phyloP scores from a whole-genome alignment of 2,329 filamentous ascomycete genomes.

The Microcyclosporella mali region DNA sequence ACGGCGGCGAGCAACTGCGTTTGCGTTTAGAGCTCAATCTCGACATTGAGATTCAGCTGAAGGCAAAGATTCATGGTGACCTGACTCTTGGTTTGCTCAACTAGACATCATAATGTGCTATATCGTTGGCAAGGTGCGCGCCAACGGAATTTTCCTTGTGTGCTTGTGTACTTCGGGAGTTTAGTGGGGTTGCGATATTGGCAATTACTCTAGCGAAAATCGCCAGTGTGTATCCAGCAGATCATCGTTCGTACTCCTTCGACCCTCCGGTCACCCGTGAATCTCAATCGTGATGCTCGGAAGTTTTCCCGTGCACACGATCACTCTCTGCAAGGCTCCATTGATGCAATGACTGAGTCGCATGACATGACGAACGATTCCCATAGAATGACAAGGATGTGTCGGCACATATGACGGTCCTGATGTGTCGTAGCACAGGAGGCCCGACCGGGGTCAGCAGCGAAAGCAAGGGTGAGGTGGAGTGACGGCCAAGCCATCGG shows the following conservation, averaged over 20 bases:
- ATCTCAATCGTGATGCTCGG: background rate
- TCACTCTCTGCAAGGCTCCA: background rate
- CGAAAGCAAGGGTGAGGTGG: too few species aligned
- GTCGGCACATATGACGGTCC: too few species aligned
- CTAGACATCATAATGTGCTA: too few species aligned
- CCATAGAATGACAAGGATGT: too few species aligned
- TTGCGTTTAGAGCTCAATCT: constrained; percentile 55
- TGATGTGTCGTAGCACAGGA: too few species aligned
- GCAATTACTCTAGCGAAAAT: background rate
- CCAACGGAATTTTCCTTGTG: background rate
- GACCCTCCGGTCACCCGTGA: background rate
- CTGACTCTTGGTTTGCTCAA: constrained; percentile 51
- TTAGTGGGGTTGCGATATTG: background rate
- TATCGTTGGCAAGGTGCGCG: background rate
- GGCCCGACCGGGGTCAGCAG: too few species aligned
- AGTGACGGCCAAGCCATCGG: too few species aligned
- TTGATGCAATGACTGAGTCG: background rate
- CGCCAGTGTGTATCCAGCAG: too few species aligned
- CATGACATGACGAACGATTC: too few species aligned
- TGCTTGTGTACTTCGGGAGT: too few species aligned
- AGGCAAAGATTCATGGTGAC: constrained; percentile 60
- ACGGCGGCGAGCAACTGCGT: constrained; percentile 48
- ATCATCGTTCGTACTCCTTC: too few species aligned
- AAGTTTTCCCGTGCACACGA: background rate
- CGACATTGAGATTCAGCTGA: constrained; percentile 57